These are phyloP conservation scores for Neoboletus subvelutipes DNA, from an alignment of 768 basidiomycete species.

Conservation along the genomic window DNA sequence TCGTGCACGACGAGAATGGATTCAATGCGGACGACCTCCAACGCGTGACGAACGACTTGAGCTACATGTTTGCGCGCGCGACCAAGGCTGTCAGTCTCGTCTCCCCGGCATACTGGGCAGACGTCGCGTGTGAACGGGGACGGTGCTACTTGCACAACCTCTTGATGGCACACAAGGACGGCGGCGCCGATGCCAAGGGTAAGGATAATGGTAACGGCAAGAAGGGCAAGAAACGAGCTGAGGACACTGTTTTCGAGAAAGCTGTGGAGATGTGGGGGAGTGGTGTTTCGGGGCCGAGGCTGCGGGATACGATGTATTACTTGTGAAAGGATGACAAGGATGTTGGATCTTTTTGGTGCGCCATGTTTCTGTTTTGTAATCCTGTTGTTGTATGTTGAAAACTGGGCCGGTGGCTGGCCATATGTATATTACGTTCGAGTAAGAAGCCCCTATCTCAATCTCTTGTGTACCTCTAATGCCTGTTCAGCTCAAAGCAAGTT, in stretches of 20 bases:
- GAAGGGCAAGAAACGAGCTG: constrained; percentile 36
- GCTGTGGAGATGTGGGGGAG: constrained; percentile 54
- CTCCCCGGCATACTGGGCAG: constrained; percentile 42
- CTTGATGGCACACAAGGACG: constrained; percentile 33
- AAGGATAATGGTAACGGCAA: constrained; percentile 23
- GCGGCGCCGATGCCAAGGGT: constrained; percentile 9
- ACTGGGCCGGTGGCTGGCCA: not conserved
- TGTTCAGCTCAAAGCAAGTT: constrained; percentile 44
- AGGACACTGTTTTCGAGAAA: constrained; percentile 51
- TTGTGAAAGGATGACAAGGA: constrained; percentile 26
- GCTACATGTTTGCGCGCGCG: constrained; percentile 58
- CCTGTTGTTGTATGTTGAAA: not conserved
- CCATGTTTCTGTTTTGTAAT: not conserved
- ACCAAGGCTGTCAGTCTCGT: constrained; percentile 46
- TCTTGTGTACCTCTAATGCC: constrained; percentile 39
- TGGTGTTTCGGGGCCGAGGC: constrained; percentile 47
- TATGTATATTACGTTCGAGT: not conserved
- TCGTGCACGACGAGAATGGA: constrained; percentile 52
- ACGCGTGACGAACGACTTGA: constrained; percentile 48
- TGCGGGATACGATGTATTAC: constrained; percentile 76
- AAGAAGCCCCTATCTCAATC: not conserved
- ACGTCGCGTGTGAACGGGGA: constrained; percentile 52
- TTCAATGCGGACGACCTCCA: constrained; percentile 52
- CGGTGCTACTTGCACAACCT: constrained; percentile 50
- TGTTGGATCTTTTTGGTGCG: not conserved